Percentiles rank a stretch among this genome's conserved stretches.
Conservation (phyloP, 2,329 filamentous ascomycete species). For the Fusarium albidum region DNA sequence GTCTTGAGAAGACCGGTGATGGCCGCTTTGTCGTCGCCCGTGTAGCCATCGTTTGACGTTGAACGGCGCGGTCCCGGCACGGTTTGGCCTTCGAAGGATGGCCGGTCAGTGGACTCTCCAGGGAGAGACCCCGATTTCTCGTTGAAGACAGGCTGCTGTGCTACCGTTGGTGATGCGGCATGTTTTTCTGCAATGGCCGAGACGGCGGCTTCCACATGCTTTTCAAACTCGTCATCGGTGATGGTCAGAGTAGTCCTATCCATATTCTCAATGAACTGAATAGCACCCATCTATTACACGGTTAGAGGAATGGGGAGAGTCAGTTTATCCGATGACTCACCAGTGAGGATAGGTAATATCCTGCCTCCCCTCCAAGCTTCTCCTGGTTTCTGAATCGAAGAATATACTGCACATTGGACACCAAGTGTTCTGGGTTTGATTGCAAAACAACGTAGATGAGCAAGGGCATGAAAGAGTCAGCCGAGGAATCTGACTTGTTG, state of each 20-base stretch:
- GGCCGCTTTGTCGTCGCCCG: constrained; percentile 76
- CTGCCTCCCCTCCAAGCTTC: constrained; percentile 95
- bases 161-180: constrained; percentile 54
- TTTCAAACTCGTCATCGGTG: constrained; percentile 93
- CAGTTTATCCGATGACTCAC: constrained; percentile 55
- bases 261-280: constrained; percentile 96
- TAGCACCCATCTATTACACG: constrained; percentile 76
- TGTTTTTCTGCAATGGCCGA: constrained; percentile 95
- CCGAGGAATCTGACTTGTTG: constrained; percentile 91
- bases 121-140: constrained; percentile 51
- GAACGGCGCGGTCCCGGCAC: constrained; percentile 57
- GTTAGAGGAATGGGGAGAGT: constrained; percentile 12
- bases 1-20: constrained; percentile 87
- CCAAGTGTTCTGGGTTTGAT: constrained; percentile 92
- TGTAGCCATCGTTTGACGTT: constrained; percentile 62
- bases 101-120: constrained; percentile 47
- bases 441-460: constrained; percentile 96
- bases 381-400: constrained; percentile 96
- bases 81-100: constrained; percentile 51
- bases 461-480: constrained; percentile 93
- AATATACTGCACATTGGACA: constrained; percentile 98
- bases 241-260: constrained; percentile 94
- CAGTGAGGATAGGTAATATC: constrained; percentile 95
- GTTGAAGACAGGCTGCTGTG: constrained; percentile 51
- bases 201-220: constrained; percentile 94